These are phyloP conservation scores for Eimeria sp. DNA, from an alignment of 169 alveolate species.

Conservation along the genomic window DNA sequence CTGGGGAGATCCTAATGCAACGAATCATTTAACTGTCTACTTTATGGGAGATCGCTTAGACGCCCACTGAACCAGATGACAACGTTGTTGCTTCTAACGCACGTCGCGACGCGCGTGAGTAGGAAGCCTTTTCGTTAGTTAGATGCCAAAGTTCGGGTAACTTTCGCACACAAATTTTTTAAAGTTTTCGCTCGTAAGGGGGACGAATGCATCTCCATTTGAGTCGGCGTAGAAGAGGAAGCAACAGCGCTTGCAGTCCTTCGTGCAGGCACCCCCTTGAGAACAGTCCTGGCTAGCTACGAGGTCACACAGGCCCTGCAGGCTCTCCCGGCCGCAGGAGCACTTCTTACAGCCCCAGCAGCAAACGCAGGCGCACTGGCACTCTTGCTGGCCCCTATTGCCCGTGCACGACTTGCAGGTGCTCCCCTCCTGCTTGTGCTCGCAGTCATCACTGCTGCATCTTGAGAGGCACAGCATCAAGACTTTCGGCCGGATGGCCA, in stretches of 20 bases:
- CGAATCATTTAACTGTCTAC: not conserved
- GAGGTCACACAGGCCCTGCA: slow-evolving; percentile 45
- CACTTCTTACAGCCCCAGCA: slow-evolving; percentile 21
- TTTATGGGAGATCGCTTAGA: not conserved
- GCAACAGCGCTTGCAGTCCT: slow-evolving; percentile 54
- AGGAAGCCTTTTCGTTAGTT: not conserved
- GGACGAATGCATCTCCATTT: slow-evolving; percentile 63
- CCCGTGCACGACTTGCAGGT: slow-evolving; percentile 19
- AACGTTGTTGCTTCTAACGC: not conserved
- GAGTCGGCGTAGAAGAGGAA: slow-evolving; percentile 64
- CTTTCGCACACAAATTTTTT: slow-evolving; percentile 42
- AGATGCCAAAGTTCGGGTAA: slow-evolving; percentile 44
- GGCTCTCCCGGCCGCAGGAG: slow-evolving; percentile 16
- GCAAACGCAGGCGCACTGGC: slow-evolving; percentile 34
- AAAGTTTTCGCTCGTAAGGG: slow-evolving; percentile 37
- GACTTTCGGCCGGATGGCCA: slow-evolving; percentile 58
- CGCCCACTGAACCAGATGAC: too few relatives aligned
- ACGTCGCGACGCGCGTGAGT: not conserved
- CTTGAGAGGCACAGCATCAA: slow-evolving; percentile 52
- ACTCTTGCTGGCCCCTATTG: not conserved
- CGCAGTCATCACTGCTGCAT: slow-evolving; percentile 8
- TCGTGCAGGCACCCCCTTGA: slow-evolving; percentile 1
- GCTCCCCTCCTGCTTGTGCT: not conserved
- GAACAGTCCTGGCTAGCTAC: slow-evolving; percentile 30
- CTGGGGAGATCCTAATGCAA: not conserved